phyloP scores from a whole-genome alignment of 192 early-diverging fungal genomes.

The Podila epicladia region DNA sequence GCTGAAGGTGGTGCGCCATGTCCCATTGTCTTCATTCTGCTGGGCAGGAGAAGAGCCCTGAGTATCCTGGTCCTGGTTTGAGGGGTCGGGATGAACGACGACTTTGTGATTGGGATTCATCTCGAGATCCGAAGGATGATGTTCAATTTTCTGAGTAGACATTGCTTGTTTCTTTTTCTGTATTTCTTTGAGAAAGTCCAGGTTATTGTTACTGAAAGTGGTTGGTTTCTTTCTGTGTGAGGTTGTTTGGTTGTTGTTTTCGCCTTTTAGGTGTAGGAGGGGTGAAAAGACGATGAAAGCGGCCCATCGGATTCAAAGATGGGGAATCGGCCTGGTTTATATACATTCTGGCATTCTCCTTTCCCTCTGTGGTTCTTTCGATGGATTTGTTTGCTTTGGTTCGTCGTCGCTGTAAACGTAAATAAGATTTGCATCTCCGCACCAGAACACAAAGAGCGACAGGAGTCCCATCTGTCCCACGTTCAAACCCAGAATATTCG shows the following conservation, averaged over 20 bases:
- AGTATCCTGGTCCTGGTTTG: not conserved
- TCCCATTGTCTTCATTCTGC: not conserved
- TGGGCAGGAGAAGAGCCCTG: not conserved
- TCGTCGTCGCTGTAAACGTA: too few species aligned
- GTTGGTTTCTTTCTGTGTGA: not conserved
- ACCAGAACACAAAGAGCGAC: too few species aligned
- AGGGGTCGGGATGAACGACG: not conserved
- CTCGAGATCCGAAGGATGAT: not conserved
- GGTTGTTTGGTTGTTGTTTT: not conserved
- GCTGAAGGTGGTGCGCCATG: not conserved
- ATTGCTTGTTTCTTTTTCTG: not conserved
- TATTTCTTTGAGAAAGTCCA: not conserved
- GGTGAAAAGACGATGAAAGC: conserved; percentile 56
- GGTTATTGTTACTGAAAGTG: not conserved
- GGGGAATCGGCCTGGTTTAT: conserved; percentile 3
- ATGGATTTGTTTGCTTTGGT: not conserved
- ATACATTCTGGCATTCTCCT: not conserved
- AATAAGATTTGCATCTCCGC: not conserved
- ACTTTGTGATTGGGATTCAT: not conserved
- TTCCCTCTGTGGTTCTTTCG: not conserved
- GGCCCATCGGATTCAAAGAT: conserved; percentile 32
- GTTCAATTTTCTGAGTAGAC: not conserved
- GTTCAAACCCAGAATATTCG: too few species aligned
- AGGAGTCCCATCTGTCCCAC: too few species aligned
- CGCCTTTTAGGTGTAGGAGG: conserved; percentile 51